Base-by-base conservation (phyloP, 441 rosid genomes). In the Adansonia rubrostipa region DNA sequence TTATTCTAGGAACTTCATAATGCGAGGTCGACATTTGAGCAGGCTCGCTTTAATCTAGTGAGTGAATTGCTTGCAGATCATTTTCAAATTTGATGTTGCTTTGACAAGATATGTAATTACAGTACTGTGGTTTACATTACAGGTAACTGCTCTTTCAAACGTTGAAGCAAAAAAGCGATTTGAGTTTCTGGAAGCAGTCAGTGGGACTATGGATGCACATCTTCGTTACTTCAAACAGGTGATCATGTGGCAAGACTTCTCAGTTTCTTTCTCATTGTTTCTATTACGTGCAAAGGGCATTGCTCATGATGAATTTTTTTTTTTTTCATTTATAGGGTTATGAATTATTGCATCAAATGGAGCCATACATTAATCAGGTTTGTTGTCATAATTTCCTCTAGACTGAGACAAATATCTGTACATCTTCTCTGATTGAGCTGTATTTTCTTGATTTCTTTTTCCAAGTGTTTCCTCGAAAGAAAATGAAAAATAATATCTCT, bases 131-230 rank as follows among this genome's bases (percentile, higher is more conserved):
- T 64, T 48, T 69, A 65, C 65, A 57, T 80, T 79, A 73, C 79
- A 97, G 99, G 89, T 97, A 81, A 93, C 98, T 75, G 90, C 99
- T 71, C 89, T 95, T 86, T 93, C 99, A 44, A 94, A 88, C 88
- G 97, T 97, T 60, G 99, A 97, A 89, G 98, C 98, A 47, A 95
- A 97, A 78, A 97, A 94, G 81, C 94, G 98, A 87, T 97, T 93
- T 87, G 98, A 97, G 83, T 97, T 97, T 84, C 84, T 95, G 79
- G 99, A 97, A 89, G 98, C 99, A 78, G 98, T 95, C 78, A 95
- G 99, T 66, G 99, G 99, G 67, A 97, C 98, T 2, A 97, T 97
- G 99, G 99, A 97, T 87, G 99, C 99, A 8, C 99, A 95, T 89
- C 99, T 95, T 84, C 94, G 97, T 66, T 95, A 97, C 88, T 97